Base-by-base conservation (phyloP, 2,329 filamentous ascomycete genomes). In the Aspergillus quadrilineatus region DNA sequence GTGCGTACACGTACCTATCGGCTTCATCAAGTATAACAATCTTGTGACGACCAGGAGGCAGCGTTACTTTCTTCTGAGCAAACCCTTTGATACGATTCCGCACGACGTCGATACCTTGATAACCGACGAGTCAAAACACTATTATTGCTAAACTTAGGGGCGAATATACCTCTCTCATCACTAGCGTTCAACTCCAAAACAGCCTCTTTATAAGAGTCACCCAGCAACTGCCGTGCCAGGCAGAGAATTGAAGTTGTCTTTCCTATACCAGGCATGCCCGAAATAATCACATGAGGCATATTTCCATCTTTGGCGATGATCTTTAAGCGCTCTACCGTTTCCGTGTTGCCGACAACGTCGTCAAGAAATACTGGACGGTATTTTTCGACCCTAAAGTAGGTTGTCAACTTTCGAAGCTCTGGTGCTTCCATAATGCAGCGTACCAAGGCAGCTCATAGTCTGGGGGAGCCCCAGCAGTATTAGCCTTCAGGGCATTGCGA, bases 261-360 rank as follows among this genome's bases (percentile, higher is more conserved):
- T 75, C 94, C 94, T 69, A 97, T 99, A 70, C 94, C 94, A 17
- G 94, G 94, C 92, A 96, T 97, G 58, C 94, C 94, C n/a, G 91
- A 96, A 69, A 99, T 97, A 76, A 99, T 97, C 69, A 99, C 86
- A 77, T 99, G 94, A 2, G 94, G 94, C 92, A 99, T 97, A 77
- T 99, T 99, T 66, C 94, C 94, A 78, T 97, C 94, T 75, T 92
- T 94, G 46, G 94, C 92, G 67, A 99, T 97, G 69, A 99, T 97
- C 73, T 97, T 97, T 67, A 99, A 80, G 54, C 94, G 89, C 75
- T 97, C 93, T 67, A 99, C 92, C 1, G 94, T 99, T 74, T 99
- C 94, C 17, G 90, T 96, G 75, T 99, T 99, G 69, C 94, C 94
- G 53, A 99, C 94, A 52, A 99, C 88, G 77, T 99, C 93, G 77